Evolutionary conservation across 768 basidiomycete species (phyloP), one percentile per base, ranked within the genome.

Genomic region (Saitozyma podzolica): DNA sequence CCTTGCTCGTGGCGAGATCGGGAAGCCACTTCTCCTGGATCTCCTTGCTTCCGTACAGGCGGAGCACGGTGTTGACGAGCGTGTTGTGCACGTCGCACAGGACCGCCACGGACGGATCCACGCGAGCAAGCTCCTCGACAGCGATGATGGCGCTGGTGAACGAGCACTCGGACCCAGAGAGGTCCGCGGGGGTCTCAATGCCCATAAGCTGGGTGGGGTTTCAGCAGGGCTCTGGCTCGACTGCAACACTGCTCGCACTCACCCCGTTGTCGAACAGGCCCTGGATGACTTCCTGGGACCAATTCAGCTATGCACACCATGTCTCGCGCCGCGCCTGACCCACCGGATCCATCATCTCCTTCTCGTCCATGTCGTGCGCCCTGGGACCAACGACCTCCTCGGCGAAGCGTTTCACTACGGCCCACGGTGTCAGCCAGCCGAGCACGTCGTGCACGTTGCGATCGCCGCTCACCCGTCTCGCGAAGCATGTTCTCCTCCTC

Each of bases 1-100:
- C 95, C 84, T 89, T 89, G 40, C 84, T 84, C 71, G 88, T 84
- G 0, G 92, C 81, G 8, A 99, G 86, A 67, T 85, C 84, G 6
- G 96, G 94, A 14, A 98, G 82, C 86, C 89, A 99, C 70, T 89
- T 89, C 61, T 88, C 87, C 77, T 92, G 85, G 74, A 98, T 89
- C 71, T 88, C 89, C 65, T 89, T 83, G 8, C 86, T 89, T 1
- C 87, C 95, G 73, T 96, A 89, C 70, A 86, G 86, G 61, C 95
- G 86, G 70, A 98, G 80, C 68, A 98, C 88, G 42, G 95, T 96
- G 82, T 97, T 95, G 67, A 97, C 91, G 45, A 99, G 87, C 11
- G 96, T 99, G 79, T 98, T 98, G 84, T 99, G 96, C 5, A 99
- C 96, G 75, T 99, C 96, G 68, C 91, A 94, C 78, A 95, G 81